These are phyloP conservation scores for Lactarius akahatsu DNA, from an alignment of 768 basidiomycete genomes.

Conservation along the genomic window DNA sequence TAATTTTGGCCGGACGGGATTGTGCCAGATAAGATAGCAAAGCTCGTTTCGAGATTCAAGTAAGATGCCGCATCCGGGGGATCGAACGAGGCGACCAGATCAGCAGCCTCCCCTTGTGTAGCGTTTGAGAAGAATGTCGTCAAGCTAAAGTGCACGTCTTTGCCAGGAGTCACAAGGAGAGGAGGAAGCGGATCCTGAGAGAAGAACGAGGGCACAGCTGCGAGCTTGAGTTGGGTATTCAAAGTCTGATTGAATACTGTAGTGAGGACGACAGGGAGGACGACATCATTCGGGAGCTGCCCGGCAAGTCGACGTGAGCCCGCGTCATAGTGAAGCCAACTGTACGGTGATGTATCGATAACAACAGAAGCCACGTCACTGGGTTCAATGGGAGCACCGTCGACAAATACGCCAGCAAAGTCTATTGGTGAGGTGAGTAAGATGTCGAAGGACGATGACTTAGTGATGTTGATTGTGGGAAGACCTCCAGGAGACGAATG, in stretches of 20 bases:
- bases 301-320: constrained; percentile 61
- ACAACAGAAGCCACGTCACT: constrained; percentile 54
- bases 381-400: constrained; percentile 56
- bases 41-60: constrained; percentile 51
- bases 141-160: constrained; percentile 54
- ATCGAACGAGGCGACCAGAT: constrained; percentile 54
- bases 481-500: constrained; percentile 47
- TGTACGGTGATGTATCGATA: constrained; percentile 57
- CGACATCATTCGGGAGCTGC: constrained; percentile 49
- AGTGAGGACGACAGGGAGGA: constrained; percentile 60
- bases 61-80: constrained; percentile 50
- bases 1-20: constrained; percentile 39
- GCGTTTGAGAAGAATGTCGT: constrained; percentile 53
- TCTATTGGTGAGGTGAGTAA: constrained; percentile 54
- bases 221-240: constrained; percentile 60
- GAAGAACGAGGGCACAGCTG: constrained; percentile 75
- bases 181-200: constrained; percentile 53
- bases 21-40: constrained; percentile 52
- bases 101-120: constrained; percentile 47
- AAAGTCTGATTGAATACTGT: constrained; percentile 69
- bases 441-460: constrained; percentile 51
- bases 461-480: constrained; percentile 71
- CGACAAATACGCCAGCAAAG: constrained; percentile 61
- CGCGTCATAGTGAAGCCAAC: constrained; percentile 63
- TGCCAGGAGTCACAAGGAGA: constrained; percentile 52